phyloP scores from a whole-genome alignment of 306 rosid genomes.

The Fagus crenata region DNA sequence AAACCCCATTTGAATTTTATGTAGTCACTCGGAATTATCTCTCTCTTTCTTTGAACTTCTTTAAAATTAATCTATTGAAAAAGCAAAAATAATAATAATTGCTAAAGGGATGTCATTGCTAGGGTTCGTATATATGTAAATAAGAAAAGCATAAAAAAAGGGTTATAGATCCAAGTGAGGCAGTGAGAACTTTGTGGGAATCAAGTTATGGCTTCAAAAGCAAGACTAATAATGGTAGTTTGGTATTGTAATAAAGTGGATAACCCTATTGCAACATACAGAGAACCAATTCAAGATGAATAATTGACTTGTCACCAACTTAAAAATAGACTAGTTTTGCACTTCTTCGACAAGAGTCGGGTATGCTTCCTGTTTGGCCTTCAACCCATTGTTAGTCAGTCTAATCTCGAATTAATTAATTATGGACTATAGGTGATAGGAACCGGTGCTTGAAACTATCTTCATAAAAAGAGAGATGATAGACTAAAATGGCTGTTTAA shows the following conservation, averaged over 20 bases:
- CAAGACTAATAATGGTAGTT: background rate
- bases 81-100: background rate
- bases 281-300: background rate
- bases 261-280: background rate
- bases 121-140: background rate
- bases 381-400: background rate
- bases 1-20: too few relatives aligned
- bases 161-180: background rate
- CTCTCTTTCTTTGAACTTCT: too few relatives aligned
- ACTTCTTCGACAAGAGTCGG: background rate
- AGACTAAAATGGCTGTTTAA: too few relatives aligned
- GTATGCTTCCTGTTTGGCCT: background rate
- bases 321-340: background rate
- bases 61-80: too few relatives aligned
- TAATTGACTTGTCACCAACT: constrained; percentile 1
- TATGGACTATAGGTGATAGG: background rate
- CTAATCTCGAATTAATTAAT: background rate
- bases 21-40: too few relatives aligned
- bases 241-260: background rate
- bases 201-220: background rate
- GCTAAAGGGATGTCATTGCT: background rate
- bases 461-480: background rate
- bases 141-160: background rate
- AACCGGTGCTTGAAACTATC: background rate
- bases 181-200: background rate